Conservation (phyloP, 176 grass and related monocot genomes). For the Dactylis glomerata region DNA sequence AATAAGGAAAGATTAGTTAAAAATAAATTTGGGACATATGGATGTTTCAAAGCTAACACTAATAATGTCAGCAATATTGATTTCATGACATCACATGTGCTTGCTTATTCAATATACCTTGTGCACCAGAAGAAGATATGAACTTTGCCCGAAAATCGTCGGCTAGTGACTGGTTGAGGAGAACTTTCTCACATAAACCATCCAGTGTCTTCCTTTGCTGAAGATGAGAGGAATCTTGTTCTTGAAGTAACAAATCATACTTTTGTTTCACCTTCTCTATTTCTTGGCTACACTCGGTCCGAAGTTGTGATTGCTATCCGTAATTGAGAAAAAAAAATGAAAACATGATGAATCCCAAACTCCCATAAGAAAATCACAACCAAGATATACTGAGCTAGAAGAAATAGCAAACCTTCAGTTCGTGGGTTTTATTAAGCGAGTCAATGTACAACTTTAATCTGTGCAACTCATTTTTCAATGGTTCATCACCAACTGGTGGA, state of each 20-base stretch:
- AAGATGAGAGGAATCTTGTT: conserved; percentile 54
- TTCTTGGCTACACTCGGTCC: conserved; percentile 58
- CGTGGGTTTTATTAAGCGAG: conserved; percentile 47
- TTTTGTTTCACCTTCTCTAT: conserved; percentile 64
- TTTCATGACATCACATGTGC: conserved; percentile 14
- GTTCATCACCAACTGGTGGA: conserved; percentile 47
- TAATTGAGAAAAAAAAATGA: conserved; percentile 20
- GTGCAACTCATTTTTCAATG: conserved; percentile 70
- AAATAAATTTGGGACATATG: neutral
- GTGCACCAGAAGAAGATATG: conserved; percentile 47
- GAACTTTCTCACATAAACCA: conserved; percentile 62
- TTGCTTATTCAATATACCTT: conserved; percentile 32
- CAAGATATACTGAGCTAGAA: neutral
- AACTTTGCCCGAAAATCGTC: conserved; percentile 94
- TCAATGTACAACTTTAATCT: conserved; percentile 50
- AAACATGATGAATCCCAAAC: conserved; percentile 9
- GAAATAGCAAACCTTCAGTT: conserved; percentile 53
- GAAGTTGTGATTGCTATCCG: conserved; percentile 59
- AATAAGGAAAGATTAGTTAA: neutral
- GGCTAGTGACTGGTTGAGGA: conserved; percentile 71
- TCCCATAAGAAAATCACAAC: neutral
- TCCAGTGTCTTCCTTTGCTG: conserved; percentile 51
- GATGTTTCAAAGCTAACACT: neutral
- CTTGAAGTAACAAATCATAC: conserved; percentile 69
- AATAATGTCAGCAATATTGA: conserved; percentile 22